A percentile compares a stretch with the other conserved stretches of the same genome.
phyloP scores from a whole-genome alignment of 192 early-diverging fungal genomes.

The Backusella mclennaniae region DNA sequence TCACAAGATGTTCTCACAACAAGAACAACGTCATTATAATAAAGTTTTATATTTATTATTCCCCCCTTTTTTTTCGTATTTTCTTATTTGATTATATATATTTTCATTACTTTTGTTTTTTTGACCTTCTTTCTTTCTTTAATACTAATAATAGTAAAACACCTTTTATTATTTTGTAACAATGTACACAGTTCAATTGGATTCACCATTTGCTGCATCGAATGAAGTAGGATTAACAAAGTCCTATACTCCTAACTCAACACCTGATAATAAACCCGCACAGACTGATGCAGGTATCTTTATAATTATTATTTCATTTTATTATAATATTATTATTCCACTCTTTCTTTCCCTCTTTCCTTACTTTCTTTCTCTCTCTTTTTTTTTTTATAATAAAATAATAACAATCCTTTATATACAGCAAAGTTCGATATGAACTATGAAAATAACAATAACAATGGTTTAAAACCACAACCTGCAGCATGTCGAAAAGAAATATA shows the following conservation, averaged over 20 bases:
- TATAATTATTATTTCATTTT: conserved; percentile 4
- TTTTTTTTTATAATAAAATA: neutral
- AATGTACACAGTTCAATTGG: conserved; percentile 18
- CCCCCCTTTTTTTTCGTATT: neutral
- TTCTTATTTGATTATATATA: neutral
- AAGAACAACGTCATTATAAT: neutral
- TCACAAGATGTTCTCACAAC: conserved; percentile 10
- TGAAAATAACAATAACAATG: conserved; percentile 8
- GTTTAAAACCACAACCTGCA: neutral
- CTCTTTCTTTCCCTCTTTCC: neutral
- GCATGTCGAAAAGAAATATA: neutral
- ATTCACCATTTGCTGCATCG: neutral
- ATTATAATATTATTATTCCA: neutral
- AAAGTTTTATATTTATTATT: conserved; percentile 12
- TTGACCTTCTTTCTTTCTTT: neutral
- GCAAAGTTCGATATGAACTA: conserved; percentile 8
- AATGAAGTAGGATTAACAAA: conserved; percentile 1
- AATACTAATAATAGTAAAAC: neutral
- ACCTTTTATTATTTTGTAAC: neutral
- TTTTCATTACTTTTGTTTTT: neutral
- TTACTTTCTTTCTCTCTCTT: neutral
- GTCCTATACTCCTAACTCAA: neutral
- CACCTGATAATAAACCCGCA: conserved; percentile 11
- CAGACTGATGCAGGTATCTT: conserved; percentile 18
- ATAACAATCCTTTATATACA: neutral